Evolutionary conservation across 1,284 basidiomycete species (phyloP).

Genomic region (Malassezia furfur): DNA sequence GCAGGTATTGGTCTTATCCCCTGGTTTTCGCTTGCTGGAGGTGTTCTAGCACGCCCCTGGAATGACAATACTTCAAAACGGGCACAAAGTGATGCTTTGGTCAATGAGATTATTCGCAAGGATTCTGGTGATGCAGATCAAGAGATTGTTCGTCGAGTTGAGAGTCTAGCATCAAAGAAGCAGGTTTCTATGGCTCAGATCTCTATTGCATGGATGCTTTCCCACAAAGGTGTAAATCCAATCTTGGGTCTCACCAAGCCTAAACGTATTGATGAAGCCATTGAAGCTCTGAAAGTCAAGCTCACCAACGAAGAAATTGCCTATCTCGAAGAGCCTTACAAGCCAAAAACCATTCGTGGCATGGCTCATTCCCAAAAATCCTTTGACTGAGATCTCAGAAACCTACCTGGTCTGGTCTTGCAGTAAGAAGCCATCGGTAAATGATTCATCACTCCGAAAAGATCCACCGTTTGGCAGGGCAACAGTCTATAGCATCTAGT

Average conservation of each 20-base stretch:
- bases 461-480: too few relatives aligned
- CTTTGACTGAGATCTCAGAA: neutral
- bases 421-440: neutral
- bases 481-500: too few relatives aligned
- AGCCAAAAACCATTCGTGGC: constrained; percentile 8
- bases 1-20: constrained; percentile 52
- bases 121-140: constrained; percentile 6
- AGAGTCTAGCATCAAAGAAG: constrained; percentile 49
- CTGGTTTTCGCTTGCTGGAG: constrained; percentile 51
- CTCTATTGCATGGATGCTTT: constrained; percentile 47
- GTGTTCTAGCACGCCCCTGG: constrained; percentile 48
- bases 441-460: neutral
- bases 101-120: neutral
- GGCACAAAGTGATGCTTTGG: neutral
- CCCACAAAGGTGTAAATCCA: constrained; percentile 6
- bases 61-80: neutral
- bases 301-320: constrained; percentile 6
- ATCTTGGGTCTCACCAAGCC: constrained; percentile 15
- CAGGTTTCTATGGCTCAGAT: constrained; percentile 50
- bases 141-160: constrained; percentile 42
- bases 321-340: constrained; percentile 12
- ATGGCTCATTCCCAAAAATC: neutral
- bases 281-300: constrained; percentile 6
- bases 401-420: neutral
- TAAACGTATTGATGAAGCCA: constrained; percentile 11